Conservation (phyloP, 164 flowering plant species). For the Tetracentron sinense region DNA sequence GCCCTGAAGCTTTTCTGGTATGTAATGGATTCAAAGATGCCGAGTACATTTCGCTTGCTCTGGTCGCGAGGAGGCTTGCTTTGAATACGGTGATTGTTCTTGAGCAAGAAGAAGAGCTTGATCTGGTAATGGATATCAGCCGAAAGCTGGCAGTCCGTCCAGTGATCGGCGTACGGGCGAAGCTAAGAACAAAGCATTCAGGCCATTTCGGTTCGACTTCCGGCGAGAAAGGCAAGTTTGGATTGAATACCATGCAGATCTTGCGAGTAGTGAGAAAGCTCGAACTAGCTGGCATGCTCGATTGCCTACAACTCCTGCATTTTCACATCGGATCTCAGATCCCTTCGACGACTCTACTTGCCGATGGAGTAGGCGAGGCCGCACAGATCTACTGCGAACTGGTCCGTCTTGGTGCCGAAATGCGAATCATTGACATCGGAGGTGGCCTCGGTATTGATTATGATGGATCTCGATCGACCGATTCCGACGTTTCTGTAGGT, state of each 20-base stretch:
- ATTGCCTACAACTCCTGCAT: conserved; percentile 83
- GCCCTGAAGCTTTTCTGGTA: conserved; percentile 64
- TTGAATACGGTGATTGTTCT: conserved; percentile 84
- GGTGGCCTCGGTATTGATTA: conserved; percentile 97
- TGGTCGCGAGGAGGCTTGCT: conserved; percentile 59
- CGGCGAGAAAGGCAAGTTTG: conserved; percentile 98
- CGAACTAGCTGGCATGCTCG: conserved; percentile 62
- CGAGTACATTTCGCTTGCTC: conserved; percentile 83
- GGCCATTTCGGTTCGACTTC: conserved; percentile 98
- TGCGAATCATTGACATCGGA: conserved; percentile 84
- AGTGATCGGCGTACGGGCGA: conserved; percentile 83
- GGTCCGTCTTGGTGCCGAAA: conserved; percentile 82
- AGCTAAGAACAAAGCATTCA: conserved; percentile 86
- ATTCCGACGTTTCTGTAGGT: conserved; percentile 80
- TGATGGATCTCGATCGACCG: conserved; percentile 73
- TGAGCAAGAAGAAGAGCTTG: conserved; percentile 94
- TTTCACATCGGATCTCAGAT: conserved; percentile 98
- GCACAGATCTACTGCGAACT: conserved; percentile 90
- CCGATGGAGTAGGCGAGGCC: conserved; percentile 86
- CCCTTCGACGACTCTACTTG: conserved; percentile 64
- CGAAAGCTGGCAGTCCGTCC: conserved; percentile 56
- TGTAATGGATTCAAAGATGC: conserved; percentile 95
- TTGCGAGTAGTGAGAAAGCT: conserved; percentile 70
- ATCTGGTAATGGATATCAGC: conserved; percentile 69
- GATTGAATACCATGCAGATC: conserved; percentile 72